Percentiles rank a stretch among this genome's conserved stretches.
These are phyloP conservation scores for Physcomitrium patens DNA, from an alignment of 225 moss, liverwort and hornwort species.

Conservation along the genomic window DNA sequence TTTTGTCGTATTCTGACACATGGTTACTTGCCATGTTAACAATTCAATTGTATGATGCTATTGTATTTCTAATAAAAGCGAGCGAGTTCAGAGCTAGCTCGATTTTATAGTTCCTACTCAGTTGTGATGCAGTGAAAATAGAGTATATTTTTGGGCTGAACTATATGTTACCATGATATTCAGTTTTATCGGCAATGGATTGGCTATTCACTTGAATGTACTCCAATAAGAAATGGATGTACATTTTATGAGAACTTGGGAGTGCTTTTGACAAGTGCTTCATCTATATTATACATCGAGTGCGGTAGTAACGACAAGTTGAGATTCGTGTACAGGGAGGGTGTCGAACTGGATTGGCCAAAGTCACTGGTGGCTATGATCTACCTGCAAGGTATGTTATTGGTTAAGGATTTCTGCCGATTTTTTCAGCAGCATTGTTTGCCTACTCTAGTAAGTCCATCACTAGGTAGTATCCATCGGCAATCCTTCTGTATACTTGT, in stretches of 20 bases:
- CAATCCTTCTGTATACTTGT: conserved; percentile 5
- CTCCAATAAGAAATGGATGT: conserved; percentile 12
- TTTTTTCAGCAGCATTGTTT: not conserved
- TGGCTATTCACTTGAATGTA: conserved; percentile 13
- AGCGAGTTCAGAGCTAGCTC: too few relatives aligned
- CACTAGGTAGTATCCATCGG: not conserved
- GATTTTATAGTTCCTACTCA: too few relatives aligned
- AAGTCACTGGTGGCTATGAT: conserved; percentile 96
- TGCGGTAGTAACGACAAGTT: conserved; percentile 8
- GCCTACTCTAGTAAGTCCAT: not conserved
- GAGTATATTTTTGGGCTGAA: too few relatives aligned
- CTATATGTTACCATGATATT: too few relatives aligned
- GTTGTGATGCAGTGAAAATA: too few relatives aligned
- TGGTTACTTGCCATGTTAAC: conserved; percentile 7
- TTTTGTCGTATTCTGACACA: not conserved
- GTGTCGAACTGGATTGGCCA: conserved; percentile 96
- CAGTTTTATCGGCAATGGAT: not conserved
- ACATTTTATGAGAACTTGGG: conserved; percentile 5
- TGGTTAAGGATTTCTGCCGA: not conserved
- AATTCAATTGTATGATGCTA: not conserved
- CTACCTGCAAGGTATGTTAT: conserved; percentile 83
- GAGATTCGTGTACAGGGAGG: conserved; percentile 67
- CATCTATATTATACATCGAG: not conserved
- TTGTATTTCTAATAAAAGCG: too few relatives aligned
- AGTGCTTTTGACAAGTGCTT: conserved; percentile 3